Conservation (phyloP, 345 rosid genomes). For the Eucalyptus shirleyi region DNA sequence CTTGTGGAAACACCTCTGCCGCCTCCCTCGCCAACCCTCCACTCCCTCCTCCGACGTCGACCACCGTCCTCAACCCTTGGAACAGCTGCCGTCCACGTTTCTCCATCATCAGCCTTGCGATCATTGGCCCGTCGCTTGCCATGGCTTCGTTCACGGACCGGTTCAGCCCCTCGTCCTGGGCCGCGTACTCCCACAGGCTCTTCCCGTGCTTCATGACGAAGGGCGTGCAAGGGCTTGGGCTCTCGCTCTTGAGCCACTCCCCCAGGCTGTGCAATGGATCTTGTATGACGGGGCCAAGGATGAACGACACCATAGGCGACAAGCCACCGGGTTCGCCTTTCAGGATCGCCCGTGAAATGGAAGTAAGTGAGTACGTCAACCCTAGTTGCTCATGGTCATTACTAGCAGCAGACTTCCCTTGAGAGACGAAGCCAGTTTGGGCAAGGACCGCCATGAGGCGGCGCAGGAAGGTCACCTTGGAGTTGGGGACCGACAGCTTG, state of each 20-base stretch:
- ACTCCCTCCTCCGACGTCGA: conserved; percentile 34
- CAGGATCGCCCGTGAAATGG: conserved; percentile 15
- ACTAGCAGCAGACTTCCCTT: neutral
- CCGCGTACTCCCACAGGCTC: conserved; percentile 1
- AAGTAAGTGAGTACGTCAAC: conserved; percentile 10
- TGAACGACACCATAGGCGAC: conserved; percentile 4
- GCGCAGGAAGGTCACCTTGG: neutral
- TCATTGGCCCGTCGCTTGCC: conserved; percentile 17
- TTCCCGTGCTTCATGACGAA: conserved; percentile 18
- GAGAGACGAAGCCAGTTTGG: conserved; percentile 26
- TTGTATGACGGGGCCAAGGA: conserved; percentile 5
- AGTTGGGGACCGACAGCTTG: conserved; percentile 2
- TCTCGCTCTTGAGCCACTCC: conserved; percentile 16
- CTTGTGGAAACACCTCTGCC: conserved; percentile 9
- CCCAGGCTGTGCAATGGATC: conserved; percentile 11
- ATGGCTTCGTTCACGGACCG: conserved; percentile 6
- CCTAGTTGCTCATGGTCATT: neutral
- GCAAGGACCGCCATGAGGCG: conserved; percentile 35
- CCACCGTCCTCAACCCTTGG: conserved; percentile 12
- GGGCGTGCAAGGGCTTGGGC: neutral
- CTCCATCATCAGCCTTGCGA: neutral
- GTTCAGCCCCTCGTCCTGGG: neutral
- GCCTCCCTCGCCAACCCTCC: conserved; percentile 18
- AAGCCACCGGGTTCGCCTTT: conserved; percentile 11
- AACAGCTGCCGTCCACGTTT: conserved; percentile 8